These are phyloP conservation scores for Metarhizium anisopliae DNA, from an alignment of 2,329 filamentous ascomycete genomes.

Conservation along the genomic window DNA sequence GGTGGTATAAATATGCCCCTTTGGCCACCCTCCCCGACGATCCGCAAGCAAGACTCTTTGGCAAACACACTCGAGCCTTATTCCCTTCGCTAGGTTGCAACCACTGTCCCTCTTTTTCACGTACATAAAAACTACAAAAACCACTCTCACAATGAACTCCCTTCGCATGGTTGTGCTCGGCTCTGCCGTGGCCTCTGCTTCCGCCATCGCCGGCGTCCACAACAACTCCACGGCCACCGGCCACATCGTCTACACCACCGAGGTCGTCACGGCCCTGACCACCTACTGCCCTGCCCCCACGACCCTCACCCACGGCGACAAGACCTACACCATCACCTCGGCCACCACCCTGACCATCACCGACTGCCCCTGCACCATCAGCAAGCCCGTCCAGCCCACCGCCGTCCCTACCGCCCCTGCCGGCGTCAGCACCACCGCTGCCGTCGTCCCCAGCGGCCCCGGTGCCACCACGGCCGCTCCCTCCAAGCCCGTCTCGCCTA, in stretches of 20 bases:
- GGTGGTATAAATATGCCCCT: neutral
- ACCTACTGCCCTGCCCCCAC: conserved; percentile 59
- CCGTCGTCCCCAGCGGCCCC: too few species aligned
- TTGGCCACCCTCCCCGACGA: neutral
- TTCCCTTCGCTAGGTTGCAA: neutral
- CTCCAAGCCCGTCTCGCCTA: conserved; percentile 3
- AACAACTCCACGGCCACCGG: neutral
- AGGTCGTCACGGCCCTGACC: conserved; percentile 51
- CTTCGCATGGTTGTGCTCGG: neutral
- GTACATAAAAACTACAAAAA: too few species aligned
- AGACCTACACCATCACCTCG: conserved; percentile 55
- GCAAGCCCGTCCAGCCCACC: conserved; percentile 32
- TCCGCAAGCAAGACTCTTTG: neutral
- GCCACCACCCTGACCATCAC: conserved; percentile 55
- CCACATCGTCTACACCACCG: conserved; percentile 30
- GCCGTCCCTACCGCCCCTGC: conserved; percentile 52
- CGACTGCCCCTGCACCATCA: conserved; percentile 54
- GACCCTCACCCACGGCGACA: conserved; percentile 43
- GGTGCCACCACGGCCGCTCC: too few species aligned
- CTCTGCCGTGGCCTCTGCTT: conserved; percentile 1
- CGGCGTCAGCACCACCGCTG: too few species aligned
- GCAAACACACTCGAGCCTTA: neutral
- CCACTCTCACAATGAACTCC: neutral
- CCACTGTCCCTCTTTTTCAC: neutral
- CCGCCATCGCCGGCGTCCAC: neutral